Base-by-base conservation (phyloP, 2,329 filamentous ascomycete species). In the Fusarium humuli region DNA sequence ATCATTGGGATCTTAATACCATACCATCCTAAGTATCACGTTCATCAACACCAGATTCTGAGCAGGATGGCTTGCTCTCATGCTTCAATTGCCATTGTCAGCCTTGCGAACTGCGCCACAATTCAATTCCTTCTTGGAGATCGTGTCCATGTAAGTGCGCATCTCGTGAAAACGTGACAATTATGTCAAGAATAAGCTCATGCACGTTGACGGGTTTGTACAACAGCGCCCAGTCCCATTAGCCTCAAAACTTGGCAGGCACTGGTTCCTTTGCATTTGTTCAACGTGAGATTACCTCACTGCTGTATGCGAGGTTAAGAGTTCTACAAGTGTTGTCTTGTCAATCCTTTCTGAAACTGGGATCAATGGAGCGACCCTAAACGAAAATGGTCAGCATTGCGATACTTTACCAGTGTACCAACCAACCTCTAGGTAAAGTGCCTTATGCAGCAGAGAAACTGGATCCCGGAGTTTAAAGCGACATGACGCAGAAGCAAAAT, bases 401-500 rank as follows among this genome's bases (percentile, higher is more conserved):
- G 53, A 55, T 34, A 5, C 22, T 22, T 3, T 22, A 22, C 22
- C 22, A 22, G 5, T n/a, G n/a, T n/a, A n/a, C n/a, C n/a, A n/a
- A n/a, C 29, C 34, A 57, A 47, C 30, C 5, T 37, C 5, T 11
- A 2, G 34, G 16, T 37, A 1, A 1, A 37, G 23, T 37, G 1
- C 16, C 9, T 37, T 37, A 37, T n/a, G 34, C 34, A 37, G 3
- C 34, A 37, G 3, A 16, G 34, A 37, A 37, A 12, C 34, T n/a
- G 34, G 34, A 37, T n/a, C 18, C n/a, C 18, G 10, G 34, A 37
- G 34, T 12, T 37, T 37, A 20, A 23, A 29, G 10, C 2, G 47
- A 65, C 22, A 65, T 57, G 47, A 59, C 49, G 50, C 61, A 52
- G 44, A 25, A 18, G 14, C 25, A 25, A 18, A 12, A 20, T 53